These are phyloP conservation scores for Colletotrichum limetticola DNA, from an alignment of 2,329 filamentous ascomycete genomes.

Conservation along the genomic window DNA sequence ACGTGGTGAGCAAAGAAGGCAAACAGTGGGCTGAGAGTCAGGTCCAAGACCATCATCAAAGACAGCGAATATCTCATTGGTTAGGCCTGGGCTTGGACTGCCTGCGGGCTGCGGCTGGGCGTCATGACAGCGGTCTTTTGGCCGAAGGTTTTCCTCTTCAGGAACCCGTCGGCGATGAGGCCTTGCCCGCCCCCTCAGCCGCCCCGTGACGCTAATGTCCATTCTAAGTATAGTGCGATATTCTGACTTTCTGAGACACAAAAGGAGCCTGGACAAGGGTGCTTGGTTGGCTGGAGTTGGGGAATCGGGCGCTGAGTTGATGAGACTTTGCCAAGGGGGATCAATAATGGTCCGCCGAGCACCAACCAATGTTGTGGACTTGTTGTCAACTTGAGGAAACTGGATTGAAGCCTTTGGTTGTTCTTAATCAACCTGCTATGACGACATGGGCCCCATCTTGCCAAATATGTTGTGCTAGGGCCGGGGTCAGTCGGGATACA, in stretches of 20 bases:
- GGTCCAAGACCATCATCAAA: not conserved
- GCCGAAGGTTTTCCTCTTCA: slow-evolving; percentile 9
- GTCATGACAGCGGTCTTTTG: not conserved
- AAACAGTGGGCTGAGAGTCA: not conserved
- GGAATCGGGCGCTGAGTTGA: not conserved
- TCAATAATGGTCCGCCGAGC: not conserved
- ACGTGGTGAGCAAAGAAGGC: slow-evolving; percentile 19
- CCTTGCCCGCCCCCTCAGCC: not conserved
- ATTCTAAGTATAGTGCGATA: not conserved
- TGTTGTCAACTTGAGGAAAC: not conserved
- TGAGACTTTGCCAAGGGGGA: not conserved
- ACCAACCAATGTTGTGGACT: not conserved
- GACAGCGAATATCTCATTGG: not conserved
- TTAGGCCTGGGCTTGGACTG: not conserved
- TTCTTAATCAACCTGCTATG: not conserved
- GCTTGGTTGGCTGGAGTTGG: not conserved
- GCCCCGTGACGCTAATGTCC: not conserved
- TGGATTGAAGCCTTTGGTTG: not conserved
- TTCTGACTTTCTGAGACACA: slow-evolving; percentile 13
- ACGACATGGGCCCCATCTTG: slow-evolving; percentile 2
- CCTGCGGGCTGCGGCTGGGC: not conserved
- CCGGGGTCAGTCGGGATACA: slow-evolving; percentile 10
- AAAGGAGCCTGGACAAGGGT: not conserved
- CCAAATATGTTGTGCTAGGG: not conserved
- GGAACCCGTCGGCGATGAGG: slow-evolving; percentile 28